A percentile compares a stretch with the other conserved stretches of the same genome.
Evolutionary conservation across 345 rosid genomes (phyloP).

Genomic region (Brassica incana): DNA sequence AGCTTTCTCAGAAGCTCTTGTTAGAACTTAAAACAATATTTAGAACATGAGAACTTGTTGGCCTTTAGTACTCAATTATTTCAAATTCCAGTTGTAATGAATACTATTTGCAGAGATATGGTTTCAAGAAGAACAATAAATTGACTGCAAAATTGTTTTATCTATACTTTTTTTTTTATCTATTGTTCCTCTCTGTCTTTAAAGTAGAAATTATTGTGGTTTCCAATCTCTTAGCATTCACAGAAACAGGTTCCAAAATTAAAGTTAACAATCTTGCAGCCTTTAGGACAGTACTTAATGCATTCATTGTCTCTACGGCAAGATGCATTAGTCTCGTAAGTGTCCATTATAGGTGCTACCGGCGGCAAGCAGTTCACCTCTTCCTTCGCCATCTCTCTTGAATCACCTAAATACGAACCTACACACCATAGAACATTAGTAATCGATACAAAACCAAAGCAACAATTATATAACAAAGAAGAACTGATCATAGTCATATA

Average conservation of each 20-base stretch:
- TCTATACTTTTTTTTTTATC: not conserved
- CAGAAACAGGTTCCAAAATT: slow-evolving; percentile 36
- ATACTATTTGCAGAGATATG: not conserved
- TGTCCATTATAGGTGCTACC: not conserved
- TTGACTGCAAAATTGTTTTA: not conserved
- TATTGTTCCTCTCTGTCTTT: not conserved
- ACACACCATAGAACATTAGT: slow-evolving; percentile 9
- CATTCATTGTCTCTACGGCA: slow-evolving; percentile 22
- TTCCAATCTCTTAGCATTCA: slow-evolving; percentile 23
- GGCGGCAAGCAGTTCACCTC: slow-evolving; percentile 21
- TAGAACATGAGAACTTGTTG: not conserved
- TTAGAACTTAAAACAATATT: not conserved
- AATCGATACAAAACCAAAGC: not conserved
- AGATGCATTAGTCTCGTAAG: slow-evolving; percentile 17
- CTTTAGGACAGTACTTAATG: slow-evolving; percentile 26
- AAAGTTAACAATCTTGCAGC: slow-evolving; percentile 31
- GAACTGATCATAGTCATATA: slow-evolving; percentile 1
- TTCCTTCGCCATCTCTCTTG: slow-evolving; percentile 31
- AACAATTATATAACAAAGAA: not conserved
- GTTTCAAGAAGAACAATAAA: not conserved
- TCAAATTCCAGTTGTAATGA: not conserved
- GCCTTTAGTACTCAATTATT: not conserved
- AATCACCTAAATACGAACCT: slow-evolving; percentile 18
- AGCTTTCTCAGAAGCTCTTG: not conserved
- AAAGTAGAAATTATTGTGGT: not conserved